Evolutionary conservation across 805 yeast genomes (phyloP), one percentile per base, ranked within the genome.

Genomic region (Pichia scutulata): DNA sequence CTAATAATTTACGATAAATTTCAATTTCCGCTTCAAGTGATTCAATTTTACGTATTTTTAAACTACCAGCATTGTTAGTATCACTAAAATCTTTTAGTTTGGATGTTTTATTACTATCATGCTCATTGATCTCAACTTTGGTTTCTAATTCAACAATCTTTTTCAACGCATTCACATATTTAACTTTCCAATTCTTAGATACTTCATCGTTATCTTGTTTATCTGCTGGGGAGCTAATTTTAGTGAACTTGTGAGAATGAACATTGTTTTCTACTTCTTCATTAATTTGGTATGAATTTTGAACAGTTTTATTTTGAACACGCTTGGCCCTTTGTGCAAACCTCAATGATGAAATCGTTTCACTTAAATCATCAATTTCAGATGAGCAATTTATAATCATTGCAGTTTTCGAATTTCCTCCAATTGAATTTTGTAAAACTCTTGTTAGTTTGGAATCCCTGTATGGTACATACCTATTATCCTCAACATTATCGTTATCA

Each of bases 351-450:
- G 89, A 81, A 7, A 86, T 52, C 0, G 95, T 85, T 58, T 86
- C 93, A 18, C 67, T 63, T 47, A 74, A 80, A 57, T 86, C 78
- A 30, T 65, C 61, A 3, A 69, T 60, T 0, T 84, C 71, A 0
- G 88, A 84, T 0, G 93, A 85, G 55, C 93, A 85, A 55, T 83
- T 84, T 40, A 87, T 74, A 18, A 89, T 78, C 44, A 88, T 69
- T 2, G 86, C 76, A 0, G 95, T 89, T 47, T 89, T 71, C 3
- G 90, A 81, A 63, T 88, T 87, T 1, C 95, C 95, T 7, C 95
- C 93, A 22, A 88, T 67, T 0, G 92, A 81, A 56, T 85, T 89
- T 61, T 85, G 90, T 33, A 88, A 66, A 14, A 89, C 80, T 53
- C 92, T 72, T 0, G 96, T 86, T 47, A 88, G 72, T 57, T 84